Conservation (phyloP, 768 basidiomycete genomes). For the Cystobasidium ongulense region DNA sequence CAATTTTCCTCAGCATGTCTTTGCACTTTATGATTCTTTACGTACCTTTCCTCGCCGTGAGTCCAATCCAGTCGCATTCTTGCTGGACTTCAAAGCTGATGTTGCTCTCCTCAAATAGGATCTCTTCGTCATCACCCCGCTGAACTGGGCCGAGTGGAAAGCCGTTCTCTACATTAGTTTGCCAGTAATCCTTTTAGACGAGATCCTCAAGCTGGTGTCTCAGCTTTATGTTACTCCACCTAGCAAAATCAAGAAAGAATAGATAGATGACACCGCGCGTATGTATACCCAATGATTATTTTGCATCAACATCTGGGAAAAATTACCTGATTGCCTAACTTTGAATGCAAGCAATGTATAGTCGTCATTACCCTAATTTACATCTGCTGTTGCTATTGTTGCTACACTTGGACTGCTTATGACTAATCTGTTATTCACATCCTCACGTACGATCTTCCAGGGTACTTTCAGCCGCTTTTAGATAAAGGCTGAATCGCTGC, state of each 20-base stretch:
- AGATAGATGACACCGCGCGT: not conserved
- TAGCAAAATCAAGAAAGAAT: slow-evolving; percentile 29
- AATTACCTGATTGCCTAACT: not conserved
- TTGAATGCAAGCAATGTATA: not conserved
- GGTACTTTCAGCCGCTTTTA: not conserved
- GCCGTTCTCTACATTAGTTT: slow-evolving; percentile 79
- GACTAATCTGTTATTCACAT: not conserved
- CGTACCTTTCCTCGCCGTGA: slow-evolving; percentile 88
- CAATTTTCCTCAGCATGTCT: slow-evolving; percentile 81
- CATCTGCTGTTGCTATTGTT: too few species aligned
- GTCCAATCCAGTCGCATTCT: slow-evolving; percentile 41
- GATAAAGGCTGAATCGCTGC: slow-evolving; percentile 19
- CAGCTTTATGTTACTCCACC: slow-evolving; percentile 44
- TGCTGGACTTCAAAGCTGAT: not conserved
- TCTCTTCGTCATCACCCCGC: slow-evolving; percentile 81
- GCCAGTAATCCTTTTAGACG: slow-evolving; percentile 83
- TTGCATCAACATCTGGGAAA: not conserved
- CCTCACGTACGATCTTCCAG: not conserved
- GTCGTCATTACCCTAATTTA: not conserved
- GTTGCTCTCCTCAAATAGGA: slow-evolving; percentile 49
- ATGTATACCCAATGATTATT: not conserved
- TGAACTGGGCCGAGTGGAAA: slow-evolving; percentile 92
- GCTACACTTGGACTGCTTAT: too few species aligned
- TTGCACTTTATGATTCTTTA: slow-evolving; percentile 93
- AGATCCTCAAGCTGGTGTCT: slow-evolving; percentile 65